Evolutionary conservation across 257 asterid genomes (phyloP), one percentile per base, ranked within the genome.

Genomic region (Ilex asprella): DNA sequence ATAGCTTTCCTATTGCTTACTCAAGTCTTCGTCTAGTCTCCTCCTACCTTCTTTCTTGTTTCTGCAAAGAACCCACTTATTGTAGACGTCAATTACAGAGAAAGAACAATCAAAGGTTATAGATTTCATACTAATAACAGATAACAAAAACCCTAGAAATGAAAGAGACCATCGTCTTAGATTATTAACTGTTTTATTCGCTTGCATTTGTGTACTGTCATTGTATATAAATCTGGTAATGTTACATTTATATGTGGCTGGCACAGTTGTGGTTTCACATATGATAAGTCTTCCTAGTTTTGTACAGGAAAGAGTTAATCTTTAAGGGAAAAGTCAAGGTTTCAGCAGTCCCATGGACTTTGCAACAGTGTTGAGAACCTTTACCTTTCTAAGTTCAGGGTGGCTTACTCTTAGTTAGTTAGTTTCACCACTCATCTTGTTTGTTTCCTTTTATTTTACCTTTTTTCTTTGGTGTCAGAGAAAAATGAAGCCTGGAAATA

Each of bases 381-480:
- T 13, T 69, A 54, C 58, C 67, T 63, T 56, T 31, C 62, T 58
- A 55, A 39, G 49, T 54, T 63, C 67, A 55, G 64, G 60, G 56
- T 60, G 54, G 74, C 53, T 72, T 62, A 62, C 10, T 27, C 60
- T 49, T 31, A 16, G 8, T 7, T 35, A 3, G 5, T 35, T 35
- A 5, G 41, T 35, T 35, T 35, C 41, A 35, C 41, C 8, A 21
- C 41, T 35, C 41, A 35, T 35, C 41, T 35, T 35, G 8, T 35
- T 27, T 59, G 46, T 70, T 59, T 55, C 62, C 58, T 63, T 70
- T 63, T 64, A 61, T 16, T 47, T 57, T 32, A 56, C 60, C 55
- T 44, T 70, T 73, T 68, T 70, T 76, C 51, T 70, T 75, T 64
- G 31, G 62, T 78, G 86, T 78, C 83, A 71, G 81, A 60, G 30